phyloP scores from a whole-genome alignment of 257 asterid genomes.

The Anisodus tanguticus region DNA sequence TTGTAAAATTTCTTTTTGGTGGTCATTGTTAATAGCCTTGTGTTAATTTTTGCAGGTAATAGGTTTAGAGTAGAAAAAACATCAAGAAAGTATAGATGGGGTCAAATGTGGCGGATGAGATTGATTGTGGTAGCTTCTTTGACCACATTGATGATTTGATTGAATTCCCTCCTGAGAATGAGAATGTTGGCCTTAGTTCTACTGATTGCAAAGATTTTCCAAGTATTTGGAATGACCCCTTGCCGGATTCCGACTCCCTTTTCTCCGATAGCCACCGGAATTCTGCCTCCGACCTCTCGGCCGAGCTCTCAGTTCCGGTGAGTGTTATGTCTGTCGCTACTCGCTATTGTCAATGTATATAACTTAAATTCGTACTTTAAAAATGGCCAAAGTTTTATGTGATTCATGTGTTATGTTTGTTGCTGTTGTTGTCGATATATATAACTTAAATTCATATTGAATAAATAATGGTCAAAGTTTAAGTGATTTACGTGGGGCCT shows the following conservation, averaged over 20 bases:
- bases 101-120: conserved; percentile 67
- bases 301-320: conserved; percentile 92
- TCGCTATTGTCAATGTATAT: neutral
- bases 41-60: conserved; percentile 39
- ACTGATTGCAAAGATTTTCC: conserved; percentile 64
- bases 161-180: conserved; percentile 81
- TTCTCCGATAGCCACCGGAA: conserved; percentile 49
- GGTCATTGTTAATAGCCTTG: neutral
- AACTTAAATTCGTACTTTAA: neutral
- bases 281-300: conserved; percentile 62
- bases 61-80: neutral
- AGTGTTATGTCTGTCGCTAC: conserved; percentile 26
- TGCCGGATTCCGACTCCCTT: conserved; percentile 60
- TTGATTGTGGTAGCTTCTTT: conserved; percentile 80
- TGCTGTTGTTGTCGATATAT: neutral
- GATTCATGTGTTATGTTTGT: neutral
- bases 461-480: neutral
- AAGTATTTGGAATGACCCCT: conserved; percentile 66
- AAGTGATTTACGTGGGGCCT: neutral
- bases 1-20: neutral
- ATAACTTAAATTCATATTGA: neutral
- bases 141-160: conserved; percentile 92
- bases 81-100: conserved; percentile 47
- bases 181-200: conserved; percentile 54
- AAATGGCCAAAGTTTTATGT: neutral